Evolutionary conservation across 352 stramenopile genomes (phyloP).

Genomic region (Phytophthora ramorum): DNA sequence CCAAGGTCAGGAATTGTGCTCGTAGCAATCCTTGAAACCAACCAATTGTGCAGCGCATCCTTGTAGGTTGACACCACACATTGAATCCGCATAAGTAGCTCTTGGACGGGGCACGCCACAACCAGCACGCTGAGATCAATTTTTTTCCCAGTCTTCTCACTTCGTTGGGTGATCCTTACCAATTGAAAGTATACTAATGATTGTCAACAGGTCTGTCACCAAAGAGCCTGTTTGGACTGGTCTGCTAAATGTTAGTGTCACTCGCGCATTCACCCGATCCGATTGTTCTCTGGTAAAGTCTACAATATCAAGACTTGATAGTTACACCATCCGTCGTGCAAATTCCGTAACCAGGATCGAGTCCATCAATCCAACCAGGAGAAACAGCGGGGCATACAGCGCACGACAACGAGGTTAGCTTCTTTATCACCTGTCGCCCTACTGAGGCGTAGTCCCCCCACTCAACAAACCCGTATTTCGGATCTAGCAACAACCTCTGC

Average conservation of each 20-base stretch:
- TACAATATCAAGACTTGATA: too few relatives aligned
- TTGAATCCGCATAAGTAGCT: neutral
- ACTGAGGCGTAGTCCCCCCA: neutral
- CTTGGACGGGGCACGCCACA: neutral
- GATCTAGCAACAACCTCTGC: neutral
- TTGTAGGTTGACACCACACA: neutral
- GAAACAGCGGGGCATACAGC: neutral
- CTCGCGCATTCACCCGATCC: neutral
- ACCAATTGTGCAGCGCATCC: conserved; percentile 3
- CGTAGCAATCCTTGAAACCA: conserved; percentile 9
- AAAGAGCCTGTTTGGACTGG: neutral
- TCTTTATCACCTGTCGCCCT: neutral
- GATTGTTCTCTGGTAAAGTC: neutral
- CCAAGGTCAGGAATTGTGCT: neutral
- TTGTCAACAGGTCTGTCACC: neutral
- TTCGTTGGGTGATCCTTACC: neutral
- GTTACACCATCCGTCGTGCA: neutral
- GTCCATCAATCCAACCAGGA: neutral
- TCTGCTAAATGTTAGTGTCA: neutral
- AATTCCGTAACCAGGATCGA: conserved; percentile 1
- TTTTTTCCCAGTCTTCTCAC: neutral
- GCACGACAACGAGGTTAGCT: neutral
- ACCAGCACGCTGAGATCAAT: neutral
- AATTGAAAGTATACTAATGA: neutral
- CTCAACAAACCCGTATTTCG: neutral